Evolutionary conservation across 2,329 filamentous ascomycete species (phyloP).

Genomic region (Penicillium sp.): DNA sequence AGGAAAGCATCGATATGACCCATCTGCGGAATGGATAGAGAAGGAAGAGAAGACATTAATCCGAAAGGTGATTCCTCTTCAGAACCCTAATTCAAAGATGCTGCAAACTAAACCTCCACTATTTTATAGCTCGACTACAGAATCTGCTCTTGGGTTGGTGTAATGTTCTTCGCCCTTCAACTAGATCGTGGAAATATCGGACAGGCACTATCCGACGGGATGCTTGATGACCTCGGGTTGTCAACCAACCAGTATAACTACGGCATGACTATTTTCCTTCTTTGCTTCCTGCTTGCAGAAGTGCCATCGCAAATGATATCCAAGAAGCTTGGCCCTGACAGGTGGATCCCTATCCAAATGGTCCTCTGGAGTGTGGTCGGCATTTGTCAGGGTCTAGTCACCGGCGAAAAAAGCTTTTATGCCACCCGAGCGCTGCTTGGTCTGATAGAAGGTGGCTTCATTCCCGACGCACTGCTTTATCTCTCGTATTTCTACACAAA

Average conservation of each 20-base stretch:
- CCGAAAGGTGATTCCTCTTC: slow-evolving; percentile 40
- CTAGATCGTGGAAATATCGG: slow-evolving; percentile 37
- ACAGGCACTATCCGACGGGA: slow-evolving; percentile 38
- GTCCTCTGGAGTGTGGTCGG: slow-evolving; percentile 39
- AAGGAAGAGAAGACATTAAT: slow-evolving; percentile 50
- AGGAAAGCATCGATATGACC: slow-evolving; percentile 28
- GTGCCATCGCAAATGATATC: slow-evolving; percentile 58
- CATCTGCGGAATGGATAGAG: slow-evolving; percentile 24
- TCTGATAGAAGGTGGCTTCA: slow-evolving; percentile 50
- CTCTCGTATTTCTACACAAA: slow-evolving; percentile 9
- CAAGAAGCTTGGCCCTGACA: slow-evolving; percentile 55
- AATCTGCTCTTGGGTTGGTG: slow-evolving; percentile 2
- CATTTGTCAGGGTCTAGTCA: slow-evolving; percentile 46
- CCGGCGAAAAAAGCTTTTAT: slow-evolving; percentile 44
- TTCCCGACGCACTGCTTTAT: slow-evolving; percentile 24
- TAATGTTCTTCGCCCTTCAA: slow-evolving; percentile 34
- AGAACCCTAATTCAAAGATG: too few relatives aligned
- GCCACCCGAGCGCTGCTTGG: slow-evolving; percentile 47
- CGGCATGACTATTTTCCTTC: slow-evolving; percentile 56
- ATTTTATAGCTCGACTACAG: slow-evolving; percentile 4
- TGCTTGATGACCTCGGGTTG: slow-evolving; percentile 37
- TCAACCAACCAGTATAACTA: slow-evolving; percentile 39
- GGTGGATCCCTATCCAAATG: slow-evolving; percentile 58
- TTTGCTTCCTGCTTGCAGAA: slow-evolving; percentile 54
- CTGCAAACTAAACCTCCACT: background rate